phyloP scores from a whole-genome alignment of 768 basidiomycete genomes.

The Collybiopsis luxurians region DNA sequence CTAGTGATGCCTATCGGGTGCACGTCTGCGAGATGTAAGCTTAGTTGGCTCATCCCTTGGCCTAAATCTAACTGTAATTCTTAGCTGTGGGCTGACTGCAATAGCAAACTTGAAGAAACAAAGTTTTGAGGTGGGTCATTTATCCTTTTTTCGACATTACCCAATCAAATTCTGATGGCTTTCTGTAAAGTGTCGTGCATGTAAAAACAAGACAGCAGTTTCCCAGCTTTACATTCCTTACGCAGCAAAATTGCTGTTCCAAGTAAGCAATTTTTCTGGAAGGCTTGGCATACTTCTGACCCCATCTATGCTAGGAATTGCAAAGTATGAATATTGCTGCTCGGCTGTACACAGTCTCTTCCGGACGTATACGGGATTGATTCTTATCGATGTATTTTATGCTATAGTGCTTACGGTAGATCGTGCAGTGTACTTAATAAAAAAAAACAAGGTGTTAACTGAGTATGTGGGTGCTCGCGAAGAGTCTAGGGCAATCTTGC shows the following conservation, averaged over 20 bases:
- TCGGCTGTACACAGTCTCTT: slow-evolving; percentile 82
- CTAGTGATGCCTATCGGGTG: slow-evolving; percentile 88
- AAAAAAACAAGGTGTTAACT: too few relatives aligned
- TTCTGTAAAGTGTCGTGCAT: slow-evolving; percentile 72
- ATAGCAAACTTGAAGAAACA: slow-evolving; percentile 99
- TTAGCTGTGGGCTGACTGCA: slow-evolving; percentile 90
- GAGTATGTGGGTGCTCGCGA: too few relatives aligned
- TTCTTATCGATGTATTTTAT: slow-evolving; percentile 9
- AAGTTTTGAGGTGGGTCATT: slow-evolving; percentile 72
- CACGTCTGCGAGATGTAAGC: slow-evolving; percentile 97
- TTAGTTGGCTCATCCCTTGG: background rate
- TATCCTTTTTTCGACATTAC: background rate
- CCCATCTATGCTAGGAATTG: slow-evolving; percentile 56
- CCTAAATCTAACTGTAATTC: slow-evolving; percentile 14
- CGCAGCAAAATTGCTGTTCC: slow-evolving; percentile 95
- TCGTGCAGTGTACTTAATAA: background rate
- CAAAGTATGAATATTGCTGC: slow-evolving; percentile 96
- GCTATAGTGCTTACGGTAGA: slow-evolving; percentile 8
- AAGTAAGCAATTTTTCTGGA: slow-evolving; percentile 45
- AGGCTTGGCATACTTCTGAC: background rate
- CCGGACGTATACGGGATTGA: slow-evolving; percentile 79
- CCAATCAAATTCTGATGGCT: background rate
- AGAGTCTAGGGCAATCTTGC: too few relatives aligned
- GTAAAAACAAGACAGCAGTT: slow-evolving; percentile 95
- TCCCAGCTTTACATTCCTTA: slow-evolving; percentile 94